A percentile compares a stretch with the other conserved stretches of the same genome.
Conservation (phyloP, 1,139 yeast genomes). For the Geotrichum europaeum region DNA sequence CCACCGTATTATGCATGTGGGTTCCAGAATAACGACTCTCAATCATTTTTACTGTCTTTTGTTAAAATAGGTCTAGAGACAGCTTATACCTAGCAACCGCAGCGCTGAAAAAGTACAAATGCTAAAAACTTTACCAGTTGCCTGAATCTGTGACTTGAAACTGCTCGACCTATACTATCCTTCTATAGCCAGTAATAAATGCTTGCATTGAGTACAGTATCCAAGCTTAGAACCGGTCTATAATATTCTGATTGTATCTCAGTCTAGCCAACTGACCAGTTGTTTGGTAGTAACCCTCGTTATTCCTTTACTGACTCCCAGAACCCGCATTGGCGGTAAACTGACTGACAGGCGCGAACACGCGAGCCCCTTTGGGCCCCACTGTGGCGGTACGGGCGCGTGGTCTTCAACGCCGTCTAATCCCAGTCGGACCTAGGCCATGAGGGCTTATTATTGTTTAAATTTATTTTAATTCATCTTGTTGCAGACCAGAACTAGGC, state of each 20-base stretch:
- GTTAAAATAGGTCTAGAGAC: no score
- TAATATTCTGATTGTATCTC: neutral
- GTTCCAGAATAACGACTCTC: no score
- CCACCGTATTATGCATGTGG: no score
- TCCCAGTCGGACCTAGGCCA: neutral
- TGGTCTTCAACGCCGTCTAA: neutral
- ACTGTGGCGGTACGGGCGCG: neutral
- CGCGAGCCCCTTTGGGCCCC: neutral
- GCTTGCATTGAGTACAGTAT: no score
- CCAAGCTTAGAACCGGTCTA: neutral
- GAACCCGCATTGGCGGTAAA: neutral
- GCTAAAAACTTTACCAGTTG: no score
- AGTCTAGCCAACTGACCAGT: neutral
- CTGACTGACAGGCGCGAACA: neutral
- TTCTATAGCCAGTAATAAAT: no score
- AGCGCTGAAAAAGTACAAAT: no score
- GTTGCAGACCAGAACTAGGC: neutral
- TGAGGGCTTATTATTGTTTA: neutral
- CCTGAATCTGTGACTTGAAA: no score
- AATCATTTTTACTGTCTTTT: no score
- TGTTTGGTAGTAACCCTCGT: neutral
- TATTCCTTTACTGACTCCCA: neutral
- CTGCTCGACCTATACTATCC: no score
- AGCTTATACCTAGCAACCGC: no score
- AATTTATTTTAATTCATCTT: neutral